A percentile compares a stretch with the other conserved stretches of the same genome.
Evolutionary conservation across 2,329 filamentous ascomycete species (phyloP).

Genomic region (Plenodomus biglobosus): DNA sequence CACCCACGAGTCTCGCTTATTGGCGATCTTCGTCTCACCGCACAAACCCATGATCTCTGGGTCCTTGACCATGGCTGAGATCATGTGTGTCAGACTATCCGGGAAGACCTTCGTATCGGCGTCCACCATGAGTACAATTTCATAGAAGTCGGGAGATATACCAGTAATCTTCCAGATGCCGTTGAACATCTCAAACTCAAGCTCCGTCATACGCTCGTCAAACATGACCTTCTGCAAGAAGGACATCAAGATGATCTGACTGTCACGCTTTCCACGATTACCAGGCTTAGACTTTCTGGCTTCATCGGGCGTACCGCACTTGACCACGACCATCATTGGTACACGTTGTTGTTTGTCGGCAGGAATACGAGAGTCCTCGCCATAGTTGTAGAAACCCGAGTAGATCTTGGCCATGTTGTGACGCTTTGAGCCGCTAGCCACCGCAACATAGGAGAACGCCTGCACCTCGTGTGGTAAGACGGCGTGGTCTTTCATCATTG

Average conservation of each 20-base stretch:
- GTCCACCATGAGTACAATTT: constrained; percentile 98
- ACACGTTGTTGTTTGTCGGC: constrained; percentile 90
- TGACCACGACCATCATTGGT: constrained; percentile 95
- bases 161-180: constrained; percentile 98
- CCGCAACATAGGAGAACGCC: constrained; percentile 93
- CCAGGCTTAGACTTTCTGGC: constrained; percentile 80
- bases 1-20: constrained; percentile 93
- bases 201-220: constrained; percentile 98
- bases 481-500: constrained; percentile 93
- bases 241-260: constrained; percentile 98
- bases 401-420: constrained; percentile 99
- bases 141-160: constrained; percentile 97
- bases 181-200: constrained; percentile 99
- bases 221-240: constrained; percentile 99
- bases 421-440: constrained; percentile 91
- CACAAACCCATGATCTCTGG: constrained; percentile 99
- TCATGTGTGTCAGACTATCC: constrained; percentile 97
- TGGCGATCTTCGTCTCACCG: constrained; percentile 98
- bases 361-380: constrained; percentile 75
- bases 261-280: constrained; percentile 97
- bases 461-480: constrained; percentile 78
- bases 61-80: constrained; percentile 98
- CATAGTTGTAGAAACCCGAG: constrained; percentile 97
- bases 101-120: constrained; percentile 99
- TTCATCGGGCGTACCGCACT: constrained; percentile 92